A percentile compares a stretch with the other conserved stretches of the same genome.
Evolutionary conservation across 2,329 filamentous ascomycete genomes (phyloP).

Genomic region (Sporothrix schenckii): DNA sequence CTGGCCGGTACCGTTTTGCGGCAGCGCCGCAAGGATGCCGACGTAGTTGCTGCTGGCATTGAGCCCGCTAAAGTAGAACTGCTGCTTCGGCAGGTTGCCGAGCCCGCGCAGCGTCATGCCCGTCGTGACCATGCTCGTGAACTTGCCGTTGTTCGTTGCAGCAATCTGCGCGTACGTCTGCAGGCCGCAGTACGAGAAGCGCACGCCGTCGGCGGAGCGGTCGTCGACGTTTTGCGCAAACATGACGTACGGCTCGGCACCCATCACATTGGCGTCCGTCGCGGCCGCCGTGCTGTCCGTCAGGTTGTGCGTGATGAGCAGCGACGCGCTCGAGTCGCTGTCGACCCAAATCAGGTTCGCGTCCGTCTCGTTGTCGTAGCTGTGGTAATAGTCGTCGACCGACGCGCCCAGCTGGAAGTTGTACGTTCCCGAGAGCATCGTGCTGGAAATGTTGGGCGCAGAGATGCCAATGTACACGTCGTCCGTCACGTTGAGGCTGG

Average conservation of each 20-base stretch:
- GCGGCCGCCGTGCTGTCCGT: constrained; percentile 57
- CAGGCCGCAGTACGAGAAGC: constrained; percentile 81
- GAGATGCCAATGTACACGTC: constrained; percentile 77
- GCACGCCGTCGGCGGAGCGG: constrained; percentile 66
- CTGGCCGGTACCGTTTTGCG: constrained; percentile 57
- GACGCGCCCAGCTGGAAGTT: constrained; percentile 82
- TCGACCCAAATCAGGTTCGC: constrained; percentile 77
- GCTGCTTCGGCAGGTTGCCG: constrained; percentile 74
- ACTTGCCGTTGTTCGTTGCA: constrained; percentile 57
- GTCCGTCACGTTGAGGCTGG: constrained; percentile 61
- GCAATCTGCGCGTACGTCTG: constrained; percentile 65
- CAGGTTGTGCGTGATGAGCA: constrained; percentile 77
- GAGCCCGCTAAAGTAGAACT: constrained; percentile 81
- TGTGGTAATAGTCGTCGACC: constrained; percentile 75
- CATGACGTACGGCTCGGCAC: constrained; percentile 69
- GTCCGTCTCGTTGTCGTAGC: constrained; percentile 55
- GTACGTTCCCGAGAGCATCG: constrained; percentile 67
- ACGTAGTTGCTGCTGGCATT: constrained; percentile 71
- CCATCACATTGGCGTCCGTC: constrained; percentile 58
- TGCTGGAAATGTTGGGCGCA: constrained; percentile 65
- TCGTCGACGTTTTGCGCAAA: constrained; percentile 69
- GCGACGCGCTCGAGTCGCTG: constrained; percentile 75
- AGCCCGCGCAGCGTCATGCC: constrained; percentile 70
- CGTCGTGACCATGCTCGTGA: constrained; percentile 54
- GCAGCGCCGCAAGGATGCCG: constrained; percentile 73